A percentile compares a stretch with the other conserved stretches of the same genome.
Conservation (phyloP, 176 grass and related monocot genomes). For the Zea luxurians region DNA sequence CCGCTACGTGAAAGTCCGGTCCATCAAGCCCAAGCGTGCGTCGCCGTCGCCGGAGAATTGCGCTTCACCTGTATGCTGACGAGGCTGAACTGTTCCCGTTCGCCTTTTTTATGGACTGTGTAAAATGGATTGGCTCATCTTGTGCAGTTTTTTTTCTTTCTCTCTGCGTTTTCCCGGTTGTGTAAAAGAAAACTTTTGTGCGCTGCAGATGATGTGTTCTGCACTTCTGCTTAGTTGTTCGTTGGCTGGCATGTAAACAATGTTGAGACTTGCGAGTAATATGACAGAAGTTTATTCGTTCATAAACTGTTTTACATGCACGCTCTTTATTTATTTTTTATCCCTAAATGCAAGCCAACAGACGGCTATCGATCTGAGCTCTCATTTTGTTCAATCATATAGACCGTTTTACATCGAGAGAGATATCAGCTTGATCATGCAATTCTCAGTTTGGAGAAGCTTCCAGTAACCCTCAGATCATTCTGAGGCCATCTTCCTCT, state of each 20-base stretch:
- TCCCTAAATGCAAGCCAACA: neutral
- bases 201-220: too few relatives aligned
- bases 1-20: conserved; percentile 21
- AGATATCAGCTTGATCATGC: too few relatives aligned
- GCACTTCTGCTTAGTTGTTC: too few relatives aligned
- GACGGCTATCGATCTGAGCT: neutral
- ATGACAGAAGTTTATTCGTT: neutral
- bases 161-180: neutral
- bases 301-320: neutral
- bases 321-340: neutral
- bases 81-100: neutral
- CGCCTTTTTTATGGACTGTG: neutral
- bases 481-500: neutral
- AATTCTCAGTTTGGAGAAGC: neutral
- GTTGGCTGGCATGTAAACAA: too few relatives aligned
- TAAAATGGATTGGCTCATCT: neutral
- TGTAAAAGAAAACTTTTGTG: neutral
- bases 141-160: neutral
- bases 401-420: too few relatives aligned
- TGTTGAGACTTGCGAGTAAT: too few relatives aligned
- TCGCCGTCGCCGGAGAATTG: conserved; percentile 1
- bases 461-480: neutral
- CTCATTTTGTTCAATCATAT: neutral
- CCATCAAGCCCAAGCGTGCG: conserved; percentile 27
- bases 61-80: neutral